Percentiles rank a stretch among this genome's conserved stretches.
Conservation (phyloP, 208 protist genomes). For the Strigomonas oncopelti region DNA sequence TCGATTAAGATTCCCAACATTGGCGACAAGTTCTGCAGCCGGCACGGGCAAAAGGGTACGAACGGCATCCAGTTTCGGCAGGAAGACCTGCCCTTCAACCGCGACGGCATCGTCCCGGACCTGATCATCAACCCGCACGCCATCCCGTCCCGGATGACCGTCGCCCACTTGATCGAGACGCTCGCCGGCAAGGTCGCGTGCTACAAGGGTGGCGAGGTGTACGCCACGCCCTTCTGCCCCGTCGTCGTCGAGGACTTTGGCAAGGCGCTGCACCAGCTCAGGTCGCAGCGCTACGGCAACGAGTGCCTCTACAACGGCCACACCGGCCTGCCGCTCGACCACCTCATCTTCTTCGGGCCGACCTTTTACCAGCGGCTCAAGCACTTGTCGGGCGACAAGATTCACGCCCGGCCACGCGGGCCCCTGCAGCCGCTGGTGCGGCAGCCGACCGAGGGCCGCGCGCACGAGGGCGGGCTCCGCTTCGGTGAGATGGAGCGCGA, state of each 20-base stretch:
- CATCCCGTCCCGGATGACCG: conserved; percentile 99
- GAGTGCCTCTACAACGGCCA: conserved; percentile 95
- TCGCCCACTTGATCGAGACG: conserved; percentile 99
- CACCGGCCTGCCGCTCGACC: conserved; percentile 95
- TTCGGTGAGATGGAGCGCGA: conserved; percentile 99
- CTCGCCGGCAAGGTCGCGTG: conserved; percentile 81
- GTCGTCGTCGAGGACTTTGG: conserved; percentile 95
- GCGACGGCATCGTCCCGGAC: conserved; percentile 96
- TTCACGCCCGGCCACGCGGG: conserved; percentile 96
- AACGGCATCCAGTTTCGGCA: conserved; percentile 97
- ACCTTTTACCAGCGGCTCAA: conserved; percentile 99
- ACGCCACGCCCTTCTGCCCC: conserved; percentile 94
- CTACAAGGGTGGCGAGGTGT: conserved; percentile 94
- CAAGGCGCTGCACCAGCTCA: conserved; percentile 69
- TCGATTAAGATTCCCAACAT: conserved; percentile 95
- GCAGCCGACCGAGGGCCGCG: conserved; percentile 99
- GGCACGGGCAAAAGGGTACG: conserved; percentile 99
- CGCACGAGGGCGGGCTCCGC: conserved; percentile 97
- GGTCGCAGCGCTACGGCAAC: conserved; percentile 98
- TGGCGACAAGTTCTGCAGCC: conserved; percentile 99
- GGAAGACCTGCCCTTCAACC: conserved; percentile 99
- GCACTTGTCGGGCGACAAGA: conserved; percentile 99
- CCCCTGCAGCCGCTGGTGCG: conserved; percentile 94
- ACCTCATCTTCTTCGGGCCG: conserved; percentile 99
- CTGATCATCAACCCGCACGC: conserved; percentile 99